Evolutionary conservation across 495 filamentous ascomycete species (phyloP), one percentile per base, ranked within the genome.

Genomic region (Daldinia decipiens): DNA sequence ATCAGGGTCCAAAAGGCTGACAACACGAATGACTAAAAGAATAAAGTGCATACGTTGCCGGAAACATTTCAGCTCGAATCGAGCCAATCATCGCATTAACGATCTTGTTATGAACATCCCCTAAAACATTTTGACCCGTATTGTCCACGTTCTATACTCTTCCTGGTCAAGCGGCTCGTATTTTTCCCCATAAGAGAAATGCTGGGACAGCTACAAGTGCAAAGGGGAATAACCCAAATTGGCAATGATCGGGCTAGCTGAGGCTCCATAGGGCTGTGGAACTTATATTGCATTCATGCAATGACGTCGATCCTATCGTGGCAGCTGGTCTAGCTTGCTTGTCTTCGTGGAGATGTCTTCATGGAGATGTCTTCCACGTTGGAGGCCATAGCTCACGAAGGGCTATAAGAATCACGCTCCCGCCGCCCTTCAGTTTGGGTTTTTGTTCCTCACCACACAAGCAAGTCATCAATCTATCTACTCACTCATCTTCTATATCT

Each of bases 241-340:
- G 56, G 68, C 9, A 71, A 59, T 57, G 32, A 47, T 59, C 62
- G 17, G 12, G 13, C 39, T 5, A 19, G 32, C 21, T n/a, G 43
- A 9, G 43, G 34, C 24, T 59, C 51, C 53, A 59, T 64, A 65
- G 24, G 55, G 45, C 45, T 59, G 24, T 26, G 34, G 34, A 24
- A 40, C 15, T 68, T 24, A n/a, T 53, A 59, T 63, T 59, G 31
- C 19, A 53, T 67, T 67, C 64, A 60, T 72, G 59, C 59, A 43
- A 56, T 55, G 54, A 67, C 55, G 63, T 64, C 53, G 63, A 72
- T 64, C 63, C 8, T 15, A 54, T 21, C 29, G 29, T 56, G 53
- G 21, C 51, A 53, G 29, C 5, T 31, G 4, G 43, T 7, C 12
- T 38, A 38, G 15, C 55, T 53, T 34, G 29, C 5, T 26, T 54